phyloP scores from a whole-genome alignment of 2,329 filamentous ascomycete genomes.

The Ophiocordyceps unilateralis region DNA sequence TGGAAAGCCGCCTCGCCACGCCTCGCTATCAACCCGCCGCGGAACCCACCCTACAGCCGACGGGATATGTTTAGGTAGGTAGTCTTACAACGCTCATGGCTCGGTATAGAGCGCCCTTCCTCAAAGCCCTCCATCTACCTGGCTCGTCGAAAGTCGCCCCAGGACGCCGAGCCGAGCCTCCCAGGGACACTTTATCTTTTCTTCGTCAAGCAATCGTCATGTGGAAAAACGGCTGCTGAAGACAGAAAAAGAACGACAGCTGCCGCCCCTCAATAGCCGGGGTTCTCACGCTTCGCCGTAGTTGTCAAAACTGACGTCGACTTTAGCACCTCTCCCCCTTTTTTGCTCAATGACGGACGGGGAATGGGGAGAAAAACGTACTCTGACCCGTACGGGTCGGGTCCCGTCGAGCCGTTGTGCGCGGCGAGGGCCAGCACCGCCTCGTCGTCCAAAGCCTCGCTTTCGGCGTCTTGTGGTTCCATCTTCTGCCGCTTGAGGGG shows the following conservation, averaged over 20 bases:
- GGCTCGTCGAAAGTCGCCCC: neutral
- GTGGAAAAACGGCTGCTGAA: too few relatives aligned
- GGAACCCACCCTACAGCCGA: neutral
- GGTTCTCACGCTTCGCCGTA: slow-evolving; percentile 21
- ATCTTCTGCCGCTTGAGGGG: slow-evolving; percentile 23
- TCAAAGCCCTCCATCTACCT: neutral
- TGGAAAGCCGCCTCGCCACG: too few relatives aligned
- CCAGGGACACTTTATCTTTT: too few relatives aligned
- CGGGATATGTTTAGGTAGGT: neutral
- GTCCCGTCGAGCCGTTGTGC: slow-evolving; percentile 19
- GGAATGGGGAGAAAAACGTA: slow-evolving; percentile 13
- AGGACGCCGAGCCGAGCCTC: too few relatives aligned
- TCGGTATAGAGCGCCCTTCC: neutral
- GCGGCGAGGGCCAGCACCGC: slow-evolving; percentile 29
- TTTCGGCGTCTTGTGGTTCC: slow-evolving; percentile 14
- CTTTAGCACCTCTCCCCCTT: neutral
- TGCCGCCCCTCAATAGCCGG: neutral
- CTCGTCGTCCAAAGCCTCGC: slow-evolving; percentile 25
- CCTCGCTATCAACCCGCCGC: neutral
- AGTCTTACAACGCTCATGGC: neutral
- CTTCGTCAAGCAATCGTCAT: too few relatives aligned
- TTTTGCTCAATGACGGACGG: neutral
- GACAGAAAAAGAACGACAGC: too few relatives aligned
- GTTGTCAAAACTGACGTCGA: slow-evolving; percentile 16
- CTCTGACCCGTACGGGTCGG: slow-evolving; percentile 24